phyloP scores from a whole-genome alignment of 1,139 yeast genomes.

The Hemisphaericaspora lyxosophila region DNA sequence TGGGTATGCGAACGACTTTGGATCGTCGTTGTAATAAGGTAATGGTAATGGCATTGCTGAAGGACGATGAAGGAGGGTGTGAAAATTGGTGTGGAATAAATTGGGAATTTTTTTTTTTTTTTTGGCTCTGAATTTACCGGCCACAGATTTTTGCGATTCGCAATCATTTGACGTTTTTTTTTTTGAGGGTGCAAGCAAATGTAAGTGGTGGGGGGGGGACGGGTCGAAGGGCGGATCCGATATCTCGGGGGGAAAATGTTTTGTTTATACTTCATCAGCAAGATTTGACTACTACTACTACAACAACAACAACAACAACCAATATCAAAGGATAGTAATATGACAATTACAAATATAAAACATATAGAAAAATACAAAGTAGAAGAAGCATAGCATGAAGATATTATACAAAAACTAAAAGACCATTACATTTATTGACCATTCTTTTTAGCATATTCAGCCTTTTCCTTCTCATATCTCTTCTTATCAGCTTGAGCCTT shows the following conservation, averaged over 20 bases:
- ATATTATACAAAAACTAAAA: not conserved
- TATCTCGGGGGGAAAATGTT: no score
- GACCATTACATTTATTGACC: constrained; percentile 1
- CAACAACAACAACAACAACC: not conserved
- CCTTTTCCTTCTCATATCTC: constrained; percentile 95
- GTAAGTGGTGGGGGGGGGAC: no score
- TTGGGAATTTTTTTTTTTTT: not conserved
- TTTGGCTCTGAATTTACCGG: not conserved
- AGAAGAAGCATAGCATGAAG: not conserved
- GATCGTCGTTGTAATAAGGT: constrained; percentile 65
- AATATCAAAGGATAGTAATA: not conserved
- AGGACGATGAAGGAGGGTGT: constrained; percentile 1
- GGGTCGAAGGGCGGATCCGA: no score
- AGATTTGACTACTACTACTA: no score
- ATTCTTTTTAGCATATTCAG: constrained; percentile 68
- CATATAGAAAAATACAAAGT: constrained; percentile 1
- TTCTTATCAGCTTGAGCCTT: constrained; percentile 95
- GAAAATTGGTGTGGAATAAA: not conserved
- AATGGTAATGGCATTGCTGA: constrained; percentile 27
- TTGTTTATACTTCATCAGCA: no score
- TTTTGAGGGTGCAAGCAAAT: no score
- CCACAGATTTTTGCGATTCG: no score
- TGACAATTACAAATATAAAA: not conserved
- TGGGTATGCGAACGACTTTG: constrained; percentile 74
- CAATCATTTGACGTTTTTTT: no score